Evolutionary conservation across 2,329 filamentous ascomycete species (phyloP), one percentile per base, ranked within the genome.

Genomic region (Fusarium phyllophilum): DNA sequence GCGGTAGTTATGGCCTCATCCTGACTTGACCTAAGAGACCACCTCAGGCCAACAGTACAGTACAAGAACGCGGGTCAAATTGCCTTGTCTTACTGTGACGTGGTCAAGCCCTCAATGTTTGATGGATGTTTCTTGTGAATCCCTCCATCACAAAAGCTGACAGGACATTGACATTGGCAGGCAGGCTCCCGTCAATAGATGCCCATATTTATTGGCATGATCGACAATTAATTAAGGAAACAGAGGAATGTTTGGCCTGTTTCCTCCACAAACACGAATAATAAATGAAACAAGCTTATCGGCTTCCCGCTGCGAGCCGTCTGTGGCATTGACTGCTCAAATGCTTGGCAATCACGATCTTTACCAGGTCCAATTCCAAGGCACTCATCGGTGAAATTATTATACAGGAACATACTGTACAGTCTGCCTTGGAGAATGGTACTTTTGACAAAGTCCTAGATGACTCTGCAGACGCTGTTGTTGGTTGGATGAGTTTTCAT

Each of bases 221-320:
- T 49, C 57, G 48, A 36, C 26, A 31, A n/a, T 49, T 39, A 49
- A 73, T 60, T 33, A 57, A 24, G 22, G 45, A 57, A 33, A 52
- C 20, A 38, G 36, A 34, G 44, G 26, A 63, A 68, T 51, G 56
- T 52, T 52, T 26, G 49, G 49, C n/a, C 26, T 34, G 49, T 36
- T 39, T 54, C 29, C 63, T 62, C 60, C 48, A n/a, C 68, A 75
- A 62, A 55, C 18, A 68, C 45, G 33, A 44, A 64, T 22, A 68
- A 68, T 49, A 5, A 54, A 39, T 51, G 44, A 73, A 75, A 74
- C 72, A 74, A 74, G 72, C 72, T 74, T 74, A 74, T 75, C 64
- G 52, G 54, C 60, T 70, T 73, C 68, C 72, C 72, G 72, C 70
- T 69, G 57, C 39, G 42, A 26, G 48, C 60, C 59, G 59, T 58